Evolutionary conservation across 768 basidiomycete genomes (phyloP).

Genomic region (Leccinum barrowsii): DNA sequence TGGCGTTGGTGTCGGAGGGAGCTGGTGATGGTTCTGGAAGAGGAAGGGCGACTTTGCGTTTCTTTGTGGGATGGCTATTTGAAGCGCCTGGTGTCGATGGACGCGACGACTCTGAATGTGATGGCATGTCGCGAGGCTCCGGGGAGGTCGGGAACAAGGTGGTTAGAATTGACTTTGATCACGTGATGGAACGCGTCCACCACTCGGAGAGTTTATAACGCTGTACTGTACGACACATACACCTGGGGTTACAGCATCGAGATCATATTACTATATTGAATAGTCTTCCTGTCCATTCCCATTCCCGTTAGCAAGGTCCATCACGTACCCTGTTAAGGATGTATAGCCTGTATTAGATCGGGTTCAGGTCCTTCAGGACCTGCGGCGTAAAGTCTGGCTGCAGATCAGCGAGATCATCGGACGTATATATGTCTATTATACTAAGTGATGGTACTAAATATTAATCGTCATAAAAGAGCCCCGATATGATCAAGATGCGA

Average conservation of each 20-base stretch:
- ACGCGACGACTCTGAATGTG: constrained; percentile 31
- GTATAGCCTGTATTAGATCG: not conserved
- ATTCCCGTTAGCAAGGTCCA: not conserved
- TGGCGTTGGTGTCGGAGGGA: constrained; percentile 50
- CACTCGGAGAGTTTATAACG: not conserved
- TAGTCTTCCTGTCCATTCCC: not conserved
- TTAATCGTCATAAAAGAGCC: not conserved
- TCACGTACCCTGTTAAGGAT: not conserved
- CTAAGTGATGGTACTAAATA: not conserved
- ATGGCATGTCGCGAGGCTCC: constrained; percentile 5
- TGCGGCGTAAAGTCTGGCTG: not conserved
- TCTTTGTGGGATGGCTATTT: constrained; percentile 26
- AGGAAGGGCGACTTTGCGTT: constrained; percentile 54
- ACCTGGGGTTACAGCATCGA: not conserved
- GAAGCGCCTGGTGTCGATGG: constrained; percentile 29
- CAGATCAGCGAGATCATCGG: not conserved
- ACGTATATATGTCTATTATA: not conserved
- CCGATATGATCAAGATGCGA: not conserved
- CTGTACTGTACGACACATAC: not conserved
- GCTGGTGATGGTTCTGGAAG: constrained; percentile 48
- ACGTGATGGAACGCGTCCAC: constrained; percentile 14
- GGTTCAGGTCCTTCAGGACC: no score
- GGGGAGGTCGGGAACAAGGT: not conserved
- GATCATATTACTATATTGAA: not conserved
- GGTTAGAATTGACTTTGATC: constrained; percentile 9